Conservation (phyloP, 2,329 filamentous ascomycete genomes). For the Diaporthe sp. region DNA sequence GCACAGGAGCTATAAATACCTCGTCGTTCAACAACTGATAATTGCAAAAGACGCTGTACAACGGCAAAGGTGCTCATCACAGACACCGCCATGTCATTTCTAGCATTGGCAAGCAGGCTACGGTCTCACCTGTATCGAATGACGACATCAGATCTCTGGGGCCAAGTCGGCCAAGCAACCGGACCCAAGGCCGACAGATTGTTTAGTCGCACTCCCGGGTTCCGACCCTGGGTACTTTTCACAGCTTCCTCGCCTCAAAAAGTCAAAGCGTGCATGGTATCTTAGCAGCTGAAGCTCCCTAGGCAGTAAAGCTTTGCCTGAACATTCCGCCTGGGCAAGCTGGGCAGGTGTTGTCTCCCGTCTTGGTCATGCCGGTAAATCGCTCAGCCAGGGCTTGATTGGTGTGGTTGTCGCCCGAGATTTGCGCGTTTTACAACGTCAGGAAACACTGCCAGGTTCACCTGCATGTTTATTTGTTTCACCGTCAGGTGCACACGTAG, state of each 20-base stretch:
- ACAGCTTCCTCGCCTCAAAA: background rate
- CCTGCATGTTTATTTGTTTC: constrained; percentile 19
- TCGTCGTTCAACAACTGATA: background rate
- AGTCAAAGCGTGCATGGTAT: constrained; percentile 12
- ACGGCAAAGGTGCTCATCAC: background rate
- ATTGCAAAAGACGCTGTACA: background rate
- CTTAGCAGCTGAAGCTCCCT: background rate
- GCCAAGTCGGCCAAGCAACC: constrained; percentile 24
- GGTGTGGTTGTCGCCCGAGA: background rate
- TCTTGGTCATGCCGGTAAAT: constrained; percentile 24
- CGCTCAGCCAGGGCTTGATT: constrained; percentile 16
- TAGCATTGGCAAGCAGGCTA: constrained; percentile 18
- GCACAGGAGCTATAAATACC: background rate
- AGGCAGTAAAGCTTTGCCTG: constrained; percentile 17
- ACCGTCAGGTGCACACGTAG: background rate
- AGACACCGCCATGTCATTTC: background rate
- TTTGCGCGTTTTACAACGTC: constrained; percentile 7
- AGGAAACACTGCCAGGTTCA: background rate
- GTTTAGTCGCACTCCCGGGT: background rate
- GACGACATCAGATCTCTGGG: constrained; percentile 19
- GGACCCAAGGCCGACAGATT: background rate
- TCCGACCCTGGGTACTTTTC: background rate
- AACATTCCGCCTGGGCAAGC: constrained; percentile 11
- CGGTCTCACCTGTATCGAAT: constrained; percentile 9
- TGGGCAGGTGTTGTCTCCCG: constrained; percentile 9